Base-by-base conservation (phyloP, 2,329 filamentous ascomycete species). In the Cucurbitaria berberidis region DNA sequence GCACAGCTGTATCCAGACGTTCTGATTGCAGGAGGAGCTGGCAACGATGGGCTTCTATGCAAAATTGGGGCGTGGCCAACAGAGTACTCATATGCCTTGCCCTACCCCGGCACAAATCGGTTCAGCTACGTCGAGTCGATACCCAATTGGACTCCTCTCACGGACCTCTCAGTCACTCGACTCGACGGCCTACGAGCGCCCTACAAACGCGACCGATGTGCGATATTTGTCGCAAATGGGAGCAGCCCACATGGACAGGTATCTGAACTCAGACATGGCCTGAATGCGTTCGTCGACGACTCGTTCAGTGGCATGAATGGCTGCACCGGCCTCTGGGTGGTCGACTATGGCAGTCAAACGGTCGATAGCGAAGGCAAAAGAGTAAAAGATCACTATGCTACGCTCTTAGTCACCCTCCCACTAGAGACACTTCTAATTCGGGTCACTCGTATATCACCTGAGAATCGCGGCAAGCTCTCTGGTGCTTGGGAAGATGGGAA, bases 21-120 rank as follows among this genome's bases (percentile, higher is more conserved):
- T n/a, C 78, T 96, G 41, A 83, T 96, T 30, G 85, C 89, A 42
- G 89, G 89, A 4, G 92, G 93, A 0, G 87, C 90, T 60, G 89
- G 88, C 47, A 89, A 91, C 8, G 84, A 88, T 55, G 93, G 93
- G 6, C 86, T 88, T 0, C 81, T 95, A 5, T 93, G 89, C 78
- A 85, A 86, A 74, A 86, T 90, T 73, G 77, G 81, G 62, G 58
- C 66, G 9, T 74, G 72, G 64, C 64, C 62, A n/a, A 51, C 55
- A 24, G 55, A 72, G 58, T 63, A 71, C 30, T 62, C 87, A 78
- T 76, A 85, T 40, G 74, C 82, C 52, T 81, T 87, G 46, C 82
- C 86, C 59, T 76, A 83, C 55, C 73, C 81, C 22, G 59, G 53
- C 40, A 50, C 81, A 76, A 44, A 68, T 38, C 55, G 57, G 7